Percentiles rank a stretch among this genome's conserved stretches.
Evolutionary conservation across 345 rosid genomes (phyloP).

Genomic region (Syzygium aqueum): DNA sequence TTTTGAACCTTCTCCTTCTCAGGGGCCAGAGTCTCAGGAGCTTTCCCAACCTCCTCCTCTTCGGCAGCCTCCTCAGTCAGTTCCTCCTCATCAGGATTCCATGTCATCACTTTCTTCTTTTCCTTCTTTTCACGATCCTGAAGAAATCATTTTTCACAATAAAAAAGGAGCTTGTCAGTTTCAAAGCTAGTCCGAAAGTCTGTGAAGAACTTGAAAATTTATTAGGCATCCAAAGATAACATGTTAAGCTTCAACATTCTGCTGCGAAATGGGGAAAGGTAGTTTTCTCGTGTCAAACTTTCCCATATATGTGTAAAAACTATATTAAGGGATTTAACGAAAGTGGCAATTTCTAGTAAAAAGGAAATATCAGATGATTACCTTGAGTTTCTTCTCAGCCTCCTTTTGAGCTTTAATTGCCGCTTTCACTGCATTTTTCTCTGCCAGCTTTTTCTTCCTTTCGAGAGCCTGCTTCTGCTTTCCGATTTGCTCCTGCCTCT

Average conservation of each 20-base stretch:
- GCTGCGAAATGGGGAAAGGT: not conserved
- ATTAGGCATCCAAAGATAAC: not conserved
- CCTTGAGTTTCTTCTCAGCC: conserved; percentile 91
- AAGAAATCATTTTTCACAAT: not conserved
- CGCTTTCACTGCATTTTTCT: conserved; percentile 86
- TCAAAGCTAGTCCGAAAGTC: not conserved
- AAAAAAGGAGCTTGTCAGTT: not conserved
- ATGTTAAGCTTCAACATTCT: not conserved
- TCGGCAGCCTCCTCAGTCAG: conserved; percentile 38
- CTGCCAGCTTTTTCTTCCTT: conserved; percentile 91
- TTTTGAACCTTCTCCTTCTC: conserved; percentile 30
- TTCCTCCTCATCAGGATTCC: conserved; percentile 33
- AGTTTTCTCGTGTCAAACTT: not conserved
- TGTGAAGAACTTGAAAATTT: not conserved
- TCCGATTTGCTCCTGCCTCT: conserved; percentile 77
- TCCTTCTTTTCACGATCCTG: conserved; percentile 92
- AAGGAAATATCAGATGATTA: conserved; percentile 8
- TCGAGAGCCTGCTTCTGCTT: conserved; percentile 90
- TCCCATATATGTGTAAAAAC: not conserved
- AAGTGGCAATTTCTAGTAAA: not conserved
- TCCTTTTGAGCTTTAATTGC: conserved; percentile 89
- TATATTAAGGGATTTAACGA: not conserved
- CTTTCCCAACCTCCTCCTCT: conserved; percentile 33
- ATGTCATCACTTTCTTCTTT: conserved; percentile 56
- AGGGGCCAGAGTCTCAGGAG: conserved; percentile 19